phyloP scores from a whole-genome alignment of 1,139 yeast species.

The Zhuliangozyma blackwelliae region DNA sequence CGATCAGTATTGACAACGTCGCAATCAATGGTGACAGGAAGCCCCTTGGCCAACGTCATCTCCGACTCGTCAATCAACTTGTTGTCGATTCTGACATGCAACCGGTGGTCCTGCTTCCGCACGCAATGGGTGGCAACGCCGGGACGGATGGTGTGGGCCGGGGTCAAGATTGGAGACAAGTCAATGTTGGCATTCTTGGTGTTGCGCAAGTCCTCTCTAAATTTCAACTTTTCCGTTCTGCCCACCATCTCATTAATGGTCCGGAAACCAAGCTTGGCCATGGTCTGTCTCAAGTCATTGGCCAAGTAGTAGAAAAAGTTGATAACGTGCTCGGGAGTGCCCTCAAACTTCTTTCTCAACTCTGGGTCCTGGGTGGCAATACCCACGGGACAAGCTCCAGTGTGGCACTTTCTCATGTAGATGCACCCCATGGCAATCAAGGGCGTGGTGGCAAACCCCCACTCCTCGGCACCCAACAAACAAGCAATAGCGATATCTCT shows the following conservation, averaged over 20 bases:
- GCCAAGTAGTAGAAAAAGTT: conserved; percentile 95
- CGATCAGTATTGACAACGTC: conserved; percentile 94
- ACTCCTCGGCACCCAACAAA: conserved; percentile 95
- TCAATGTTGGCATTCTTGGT: conserved; percentile 91
- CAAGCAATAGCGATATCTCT: conserved; percentile 95
- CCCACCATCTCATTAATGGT: conserved; percentile 98
- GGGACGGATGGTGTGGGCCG: conserved; percentile 96
- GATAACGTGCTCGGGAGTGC: conserved; percentile 98
- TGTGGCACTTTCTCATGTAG: conserved; percentile 91
- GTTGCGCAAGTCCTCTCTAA: conserved; percentile 79
- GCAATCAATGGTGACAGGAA: conserved; percentile 91
- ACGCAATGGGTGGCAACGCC: conserved; percentile 94
- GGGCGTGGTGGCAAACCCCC: conserved; percentile 98
- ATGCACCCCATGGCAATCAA: conserved; percentile 97
- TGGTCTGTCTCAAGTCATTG: conserved; percentile 83
- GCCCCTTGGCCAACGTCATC: conserved; percentile 85
- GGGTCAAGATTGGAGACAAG: conserved; percentile 88
- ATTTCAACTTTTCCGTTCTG: conserved; percentile 83
- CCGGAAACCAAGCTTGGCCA: conserved; percentile 95
- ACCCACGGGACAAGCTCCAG: conserved; percentile 95
- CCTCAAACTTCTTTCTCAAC: conserved; percentile 84
- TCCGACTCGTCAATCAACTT: conserved; percentile 95
- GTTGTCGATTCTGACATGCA: conserved; percentile 91
- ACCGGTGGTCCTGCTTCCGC: conserved; percentile 89
- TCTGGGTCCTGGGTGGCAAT: conserved; percentile 98